Conservation (phyloP, 2,329 filamentous ascomycete genomes). For the Diaporthe velutina region DNA sequence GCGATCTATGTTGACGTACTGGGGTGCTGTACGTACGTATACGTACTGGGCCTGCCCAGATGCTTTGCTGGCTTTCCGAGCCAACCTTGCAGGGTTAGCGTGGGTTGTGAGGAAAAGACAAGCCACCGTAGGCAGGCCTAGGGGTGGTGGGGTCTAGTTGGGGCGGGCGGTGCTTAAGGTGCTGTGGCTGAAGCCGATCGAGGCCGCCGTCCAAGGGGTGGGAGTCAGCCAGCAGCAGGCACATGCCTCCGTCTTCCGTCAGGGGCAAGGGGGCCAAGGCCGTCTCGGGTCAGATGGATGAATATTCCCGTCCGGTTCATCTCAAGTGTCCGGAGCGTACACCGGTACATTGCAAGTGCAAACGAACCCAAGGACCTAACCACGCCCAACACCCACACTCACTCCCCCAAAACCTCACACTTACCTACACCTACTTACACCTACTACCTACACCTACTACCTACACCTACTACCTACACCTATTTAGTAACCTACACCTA, state of each 20-base stretch:
- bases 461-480: too few relatives aligned
- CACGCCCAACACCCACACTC: too few relatives aligned
- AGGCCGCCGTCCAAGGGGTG: neutral
- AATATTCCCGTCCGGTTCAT: conserved; percentile 9
- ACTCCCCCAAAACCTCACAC: too few relatives aligned
- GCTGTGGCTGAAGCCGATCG: conserved; percentile 13
- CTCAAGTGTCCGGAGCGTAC: neutral
- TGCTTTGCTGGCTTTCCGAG: conserved; percentile 32
- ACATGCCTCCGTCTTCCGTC: neutral
- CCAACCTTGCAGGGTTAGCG: conserved; percentile 29
- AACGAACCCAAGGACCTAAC: too few relatives aligned
- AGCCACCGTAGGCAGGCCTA: conserved; percentile 7
- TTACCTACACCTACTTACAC: too few relatives aligned
- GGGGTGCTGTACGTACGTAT: conserved; percentile 22
- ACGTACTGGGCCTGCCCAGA: conserved; percentile 18
- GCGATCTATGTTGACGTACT: conserved; percentile 30
- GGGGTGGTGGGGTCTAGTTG: neutral
- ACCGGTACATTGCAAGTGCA: too few relatives aligned
- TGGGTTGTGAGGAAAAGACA: conserved; percentile 14
- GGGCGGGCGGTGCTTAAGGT: neutral
- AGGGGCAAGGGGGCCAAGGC: conserved; percentile 15
- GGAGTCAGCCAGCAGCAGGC: conserved; percentile 3
- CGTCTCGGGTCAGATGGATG: conserved; percentile 16
- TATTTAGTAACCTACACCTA: too few relatives aligned
- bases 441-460: too few relatives aligned